Base-by-base conservation (phyloP, 176 grass and related monocot species). In the sorghum (Sorghum bicolor) region DNA sequence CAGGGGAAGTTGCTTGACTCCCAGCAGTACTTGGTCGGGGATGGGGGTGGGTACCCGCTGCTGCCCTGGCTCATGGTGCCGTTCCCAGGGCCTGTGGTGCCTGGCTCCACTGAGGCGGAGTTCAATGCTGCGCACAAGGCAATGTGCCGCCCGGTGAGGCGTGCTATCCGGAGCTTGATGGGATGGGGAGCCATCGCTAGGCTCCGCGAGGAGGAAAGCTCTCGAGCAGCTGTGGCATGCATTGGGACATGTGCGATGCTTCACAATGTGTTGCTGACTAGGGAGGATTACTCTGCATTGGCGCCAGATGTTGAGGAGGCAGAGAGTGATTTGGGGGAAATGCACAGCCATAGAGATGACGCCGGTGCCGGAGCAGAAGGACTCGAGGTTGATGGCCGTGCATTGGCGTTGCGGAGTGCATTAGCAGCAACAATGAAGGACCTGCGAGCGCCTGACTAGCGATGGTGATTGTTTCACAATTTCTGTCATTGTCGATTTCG, bases 51-150 rank as follows among this genome's bases (percentile, higher is more conserved):
- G 29, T 92, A 95, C 86, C 90, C 93, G 64, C 72, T 93, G 67
- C 86, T 95, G 2, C 90, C 76, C 19, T 95, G 93, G 90, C 83
- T 95, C 60, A 95, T 95, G 87, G 83, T 95, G 48, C 93, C 90
- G 0, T 95, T 91, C 76, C 20, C 16, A 3, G 71, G 74, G 7
- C 33, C 79, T 0, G 29, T 26, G 1, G 28, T 12, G 44, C 73
- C 88, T 20, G 86, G 79, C 57, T 82, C 88, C 8, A 79, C 79
- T 10, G 83, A 94, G 38, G 85, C 84, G 8, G 80, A 70, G 20
- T 95, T 95, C 85, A 95, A 95, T 70, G 33, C 34, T 2, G 70
- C 78, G 4, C 90, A 93, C 82, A 80, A 37, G 67, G 84, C 80
- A 41, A 86, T 93, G 88, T 84, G 79, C 80, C 85, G 82, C 5